Evolutionary conservation across 106 monocot genomes (phyloP), one percentile per base, ranked within the genome.

Genomic region (Triglochin maritima): DNA sequence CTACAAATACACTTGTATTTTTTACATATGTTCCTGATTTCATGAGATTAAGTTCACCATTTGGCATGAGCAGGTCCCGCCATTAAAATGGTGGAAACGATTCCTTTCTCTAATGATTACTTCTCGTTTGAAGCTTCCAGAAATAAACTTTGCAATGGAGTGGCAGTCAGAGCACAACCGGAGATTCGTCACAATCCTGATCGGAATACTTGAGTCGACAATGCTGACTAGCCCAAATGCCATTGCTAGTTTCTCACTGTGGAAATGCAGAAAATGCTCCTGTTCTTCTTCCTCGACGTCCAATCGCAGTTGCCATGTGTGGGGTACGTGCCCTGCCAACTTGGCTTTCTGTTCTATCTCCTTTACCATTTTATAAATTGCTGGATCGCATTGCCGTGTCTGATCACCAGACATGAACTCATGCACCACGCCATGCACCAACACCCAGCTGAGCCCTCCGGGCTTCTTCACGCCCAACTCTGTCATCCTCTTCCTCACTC

Each of bases 281-380:
- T 51, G 61, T 47, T 76, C 76, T 63, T 76, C 76, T n/a, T 69
- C 69, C n/a, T 76, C 69, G 7, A 76, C 62, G 46, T 76, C 63
- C 45, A 76, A 29, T 63, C 61, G 10, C 47, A 66, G 66, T 50
- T 74, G 74, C 8, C 47, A 57, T 56, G 17, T 59, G 17, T 58
- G 14, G 6, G 66, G 74, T 5, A 12, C n/a, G 74, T 44, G 52
- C 6, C 74, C 74, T 9, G n/a, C 57, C 2, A 17, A 0, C 49
- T 74, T 66, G 13, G 65, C 56, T 47, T 66, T 17, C 13, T 58
- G 8, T 44, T 7, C 17, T 5, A 74, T 65, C 45, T 57, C 58
- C 17, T 47, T 52, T 13, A 76, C 52, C 46, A 62, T 69, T 47
- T 47, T 12, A 53, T 69, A 56, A 3, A 69, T 50, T 16, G 10